Base-by-base conservation (phyloP, 345 rosid genomes). In the Abelmoschus esculentus region DNA sequence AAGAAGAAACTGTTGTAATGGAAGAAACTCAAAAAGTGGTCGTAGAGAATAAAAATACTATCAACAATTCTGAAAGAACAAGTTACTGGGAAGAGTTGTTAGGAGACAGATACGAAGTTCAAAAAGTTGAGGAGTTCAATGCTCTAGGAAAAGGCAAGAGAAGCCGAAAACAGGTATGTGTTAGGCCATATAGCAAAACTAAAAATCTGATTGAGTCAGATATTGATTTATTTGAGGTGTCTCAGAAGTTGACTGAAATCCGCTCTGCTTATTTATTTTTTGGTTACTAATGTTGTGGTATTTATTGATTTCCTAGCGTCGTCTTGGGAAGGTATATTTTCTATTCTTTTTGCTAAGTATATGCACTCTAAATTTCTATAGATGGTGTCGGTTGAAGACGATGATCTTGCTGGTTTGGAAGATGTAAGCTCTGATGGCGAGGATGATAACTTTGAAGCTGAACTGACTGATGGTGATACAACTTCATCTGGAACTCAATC, bases 371-470 rank as follows among this genome's bases (percentile, higher is more conserved):
- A 63, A 72, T 76, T 70, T 61, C 31, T 62, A 11, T 82, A 96
- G 99, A 85, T 96, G 96, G 92, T 87, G 64, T 92, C 99, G 71
- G 86, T 92, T 70, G 98, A 96, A 77, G 99, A 96, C 7, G 99
- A 96, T 78, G 98, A 96, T 78, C 97, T 96, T 77, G 99, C 99
- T 72, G 99, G 99, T 76, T 68, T 92, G 79, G 97, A 96, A 87
- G 99, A 90, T 83, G 89, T 90, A 71, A 92, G 99, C 78, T 87
- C 97, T 56, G 98, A 96, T 71, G 93, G 88, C 3, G 98, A 88
- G 83, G 97, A 96, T 82, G 98, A 92, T 80, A 92, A 90, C 71
- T 96, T 86, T 70, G 99, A 96, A 86, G 98, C 97, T 32, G 98
- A 90, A 57, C 76, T 89, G 77, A 85, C 95, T 14, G 96, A 87